These are phyloP conservation scores for Didymella arachidicola DNA, from an alignment of 2,329 filamentous ascomycete genomes.

Conservation along the genomic window DNA sequence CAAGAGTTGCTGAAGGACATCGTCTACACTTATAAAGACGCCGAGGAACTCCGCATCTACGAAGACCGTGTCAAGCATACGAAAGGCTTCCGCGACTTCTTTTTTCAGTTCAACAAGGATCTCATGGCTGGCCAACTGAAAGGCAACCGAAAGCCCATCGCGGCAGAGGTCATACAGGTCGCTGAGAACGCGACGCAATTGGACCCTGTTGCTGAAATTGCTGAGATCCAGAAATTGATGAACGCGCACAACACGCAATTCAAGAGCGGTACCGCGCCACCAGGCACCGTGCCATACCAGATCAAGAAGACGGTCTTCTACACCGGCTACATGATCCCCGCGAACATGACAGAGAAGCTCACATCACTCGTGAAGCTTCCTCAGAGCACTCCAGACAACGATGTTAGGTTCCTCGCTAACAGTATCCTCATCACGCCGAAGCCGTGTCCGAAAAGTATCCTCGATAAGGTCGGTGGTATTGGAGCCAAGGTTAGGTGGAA, in stretches of 20 bases:
- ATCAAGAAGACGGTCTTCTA: slow-evolving; percentile 91
- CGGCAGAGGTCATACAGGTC: slow-evolving; percentile 85
- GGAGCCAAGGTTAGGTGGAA: slow-evolving; percentile 85
- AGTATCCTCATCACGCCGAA: slow-evolving; percentile 89
- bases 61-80: slow-evolving; percentile 72
- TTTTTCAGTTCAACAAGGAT: slow-evolving; percentile 75
- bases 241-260: slow-evolving; percentile 80
- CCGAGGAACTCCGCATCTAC: slow-evolving; percentile 79
- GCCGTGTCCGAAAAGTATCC: slow-evolving; percentile 72
- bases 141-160: slow-evolving; percentile 69
- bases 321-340: slow-evolving; percentile 85
- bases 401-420: slow-evolving; percentile 84
- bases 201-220: slow-evolving; percentile 79
- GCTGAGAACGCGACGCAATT: slow-evolving; percentile 76
- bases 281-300: slow-evolving; percentile 61
- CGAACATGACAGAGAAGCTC: slow-evolving; percentile 74
- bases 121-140: slow-evolving; percentile 55
- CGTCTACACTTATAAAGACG: slow-evolving; percentile 83
- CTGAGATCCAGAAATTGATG: slow-evolving; percentile 87
- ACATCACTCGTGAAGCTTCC: slow-evolving; percentile 73
- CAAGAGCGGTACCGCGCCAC: slow-evolving; percentile 55
- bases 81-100: slow-evolving; percentile 84
- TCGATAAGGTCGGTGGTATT: slow-evolving; percentile 86
- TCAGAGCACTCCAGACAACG: slow-evolving; percentile 67
- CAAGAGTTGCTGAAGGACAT: slow-evolving; percentile 81